Percentiles rank a stretch among this genome's conserved stretches.
phyloP scores from a whole-genome alignment of 305 asterid genomes.

The Stenogyne calaminthoides region DNA sequence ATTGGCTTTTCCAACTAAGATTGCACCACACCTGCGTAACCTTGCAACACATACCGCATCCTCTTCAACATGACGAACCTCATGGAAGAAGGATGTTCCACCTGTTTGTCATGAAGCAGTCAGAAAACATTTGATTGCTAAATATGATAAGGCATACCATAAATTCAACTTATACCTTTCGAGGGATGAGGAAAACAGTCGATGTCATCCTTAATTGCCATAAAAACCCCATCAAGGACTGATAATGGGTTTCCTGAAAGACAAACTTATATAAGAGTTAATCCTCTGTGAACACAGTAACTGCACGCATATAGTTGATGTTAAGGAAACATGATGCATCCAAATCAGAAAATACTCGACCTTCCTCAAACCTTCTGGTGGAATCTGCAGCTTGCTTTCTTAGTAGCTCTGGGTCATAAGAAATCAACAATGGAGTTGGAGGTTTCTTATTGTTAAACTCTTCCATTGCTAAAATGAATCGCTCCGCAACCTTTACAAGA shows the following conservation, averaged over 20 bases:
- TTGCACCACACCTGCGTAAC: conserved; percentile 84
- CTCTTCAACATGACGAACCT: conserved; percentile 66
- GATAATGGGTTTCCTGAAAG: conserved; percentile 80
- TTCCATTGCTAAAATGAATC: conserved; percentile 78
- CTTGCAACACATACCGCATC: conserved; percentile 80
- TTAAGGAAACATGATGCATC: background rate
- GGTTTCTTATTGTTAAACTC: conserved; percentile 72
- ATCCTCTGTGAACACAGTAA: conserved; percentile 20
- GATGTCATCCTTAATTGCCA: conserved; percentile 96
- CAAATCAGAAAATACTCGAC: conserved; percentile 34
- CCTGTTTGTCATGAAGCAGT: conserved; percentile 55
- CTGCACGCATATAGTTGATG: conserved; percentile 11
- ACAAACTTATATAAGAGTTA: conserved; percentile 25
- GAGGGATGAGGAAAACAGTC: conserved; percentile 88
- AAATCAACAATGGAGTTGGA: conserved; percentile 72
- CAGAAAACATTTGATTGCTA: conserved; percentile 23
- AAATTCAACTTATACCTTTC: conserved; percentile 54
- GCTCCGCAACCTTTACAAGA: conserved; percentile 75
- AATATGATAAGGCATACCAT: background rate
- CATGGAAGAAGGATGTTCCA: conserved; percentile 86
- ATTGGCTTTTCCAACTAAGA: conserved; percentile 97
- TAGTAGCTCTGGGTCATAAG: conserved; percentile 79
- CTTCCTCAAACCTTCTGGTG: conserved; percentile 93
- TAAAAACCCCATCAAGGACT: conserved; percentile 85
- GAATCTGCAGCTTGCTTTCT: conserved; percentile 96